phyloP scores from a whole-genome alignment of 352 stramenopile species.

The Phytophthora sojae region DNA sequence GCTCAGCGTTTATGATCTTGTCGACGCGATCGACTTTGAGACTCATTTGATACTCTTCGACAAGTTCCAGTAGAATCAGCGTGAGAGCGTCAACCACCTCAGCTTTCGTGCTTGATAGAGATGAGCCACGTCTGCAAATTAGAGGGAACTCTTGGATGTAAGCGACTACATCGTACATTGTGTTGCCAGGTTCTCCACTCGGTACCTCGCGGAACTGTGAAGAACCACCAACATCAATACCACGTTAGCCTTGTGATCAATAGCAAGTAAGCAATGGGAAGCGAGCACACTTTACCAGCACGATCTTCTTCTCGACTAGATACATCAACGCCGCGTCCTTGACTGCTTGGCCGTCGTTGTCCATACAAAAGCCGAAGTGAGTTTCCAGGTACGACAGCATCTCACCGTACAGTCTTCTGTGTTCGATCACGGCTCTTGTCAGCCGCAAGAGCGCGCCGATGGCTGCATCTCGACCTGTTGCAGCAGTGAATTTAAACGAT shows the following conservation, averaged over 20 bases:
- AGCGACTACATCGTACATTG: not conserved
- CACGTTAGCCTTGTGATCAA: not conserved
- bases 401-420: not conserved
- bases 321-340: not conserved
- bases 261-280: not conserved
- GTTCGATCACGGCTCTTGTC: not conserved
- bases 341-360: not conserved
- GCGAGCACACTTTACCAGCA: not conserved
- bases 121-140: not conserved
- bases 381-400: not conserved
- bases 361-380: not conserved
- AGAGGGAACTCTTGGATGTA: not conserved
- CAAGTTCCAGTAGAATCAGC: not conserved
- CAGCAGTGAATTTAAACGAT: too few relatives aligned
- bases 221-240: not conserved
- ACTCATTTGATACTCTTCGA: not conserved
- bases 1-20: not conserved
- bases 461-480: too few relatives aligned
- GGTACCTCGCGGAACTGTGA: not conserved
- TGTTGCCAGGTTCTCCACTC: not conserved
- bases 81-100: not conserved
- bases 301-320: not conserved
- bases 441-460: not conserved
- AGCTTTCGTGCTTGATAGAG: not conserved
- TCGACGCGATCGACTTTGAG: not conserved